These are phyloP conservation scores for Daldinia loculata DNA, from an alignment of 495 filamentous ascomycete species.

Conservation along the genomic window DNA sequence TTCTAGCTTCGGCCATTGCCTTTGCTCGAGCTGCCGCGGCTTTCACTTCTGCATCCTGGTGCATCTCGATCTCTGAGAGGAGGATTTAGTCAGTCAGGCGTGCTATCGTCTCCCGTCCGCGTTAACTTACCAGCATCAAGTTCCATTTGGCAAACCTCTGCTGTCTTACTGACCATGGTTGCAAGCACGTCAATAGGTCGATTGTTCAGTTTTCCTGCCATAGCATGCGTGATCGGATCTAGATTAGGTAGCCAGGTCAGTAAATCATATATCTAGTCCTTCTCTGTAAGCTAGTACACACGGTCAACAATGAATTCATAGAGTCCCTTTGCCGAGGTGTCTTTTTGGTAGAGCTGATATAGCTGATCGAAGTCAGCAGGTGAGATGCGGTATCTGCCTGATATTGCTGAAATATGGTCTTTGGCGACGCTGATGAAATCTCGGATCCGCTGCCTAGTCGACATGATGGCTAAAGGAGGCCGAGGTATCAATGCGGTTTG, in stretches of 20 bases:
- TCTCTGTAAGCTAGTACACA: neutral
- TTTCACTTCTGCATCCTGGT: conserved; percentile 21
- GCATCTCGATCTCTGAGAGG: conserved; percentile 13
- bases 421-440: conserved; percentile 18
- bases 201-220: conserved; percentile 15
- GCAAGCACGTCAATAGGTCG: conserved; percentile 35
- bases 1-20: conserved; percentile 1
- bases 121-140: conserved; percentile 23
- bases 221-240: conserved; percentile 29
- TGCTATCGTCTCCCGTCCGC: too few species aligned
- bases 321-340: conserved; percentile 33
- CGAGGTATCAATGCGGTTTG: neutral
- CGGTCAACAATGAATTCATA: conserved; percentile 38
- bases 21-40: conserved; percentile 7
- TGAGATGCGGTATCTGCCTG: conserved; percentile 23
- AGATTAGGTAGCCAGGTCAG: neutral
- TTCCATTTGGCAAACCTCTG: conserved; percentile 26
- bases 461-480: conserved; percentile 1
- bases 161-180: conserved; percentile 28
- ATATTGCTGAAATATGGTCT: conserved; percentile 29
- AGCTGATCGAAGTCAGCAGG: conserved; percentile 35
- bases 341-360: conserved; percentile 35
- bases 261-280: neutral
- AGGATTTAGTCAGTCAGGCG: neutral
- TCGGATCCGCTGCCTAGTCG: conserved; percentile 6